phyloP scores from a whole-genome alignment of 2,329 filamentous ascomycete species.

The Curvularia eragrostidis region DNA sequence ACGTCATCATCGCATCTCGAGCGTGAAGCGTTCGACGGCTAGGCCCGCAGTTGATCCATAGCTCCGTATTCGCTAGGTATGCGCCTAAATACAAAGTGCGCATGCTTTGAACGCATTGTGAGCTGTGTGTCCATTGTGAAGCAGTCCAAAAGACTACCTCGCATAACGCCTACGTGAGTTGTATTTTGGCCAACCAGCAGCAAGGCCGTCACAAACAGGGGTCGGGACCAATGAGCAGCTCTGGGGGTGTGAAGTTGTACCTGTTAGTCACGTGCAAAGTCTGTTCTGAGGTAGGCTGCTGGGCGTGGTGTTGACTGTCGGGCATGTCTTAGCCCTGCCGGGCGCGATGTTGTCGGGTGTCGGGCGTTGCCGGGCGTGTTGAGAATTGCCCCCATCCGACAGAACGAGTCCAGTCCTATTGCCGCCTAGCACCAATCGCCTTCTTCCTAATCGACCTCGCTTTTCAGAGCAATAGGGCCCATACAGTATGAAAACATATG shows the following conservation, averaged over 20 bases:
- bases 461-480: not conserved
- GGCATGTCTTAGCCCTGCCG: too few species aligned
- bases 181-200: too few species aligned
- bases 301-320: too few species aligned
- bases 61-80: not conserved
- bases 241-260: too few species aligned
- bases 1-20: conserved; percentile 32
- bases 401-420: not conserved
- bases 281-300: too few species aligned
- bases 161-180: not conserved
- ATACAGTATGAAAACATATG: not conserved
- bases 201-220: too few species aligned
- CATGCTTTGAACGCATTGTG: not conserved
- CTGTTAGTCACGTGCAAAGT: too few species aligned
- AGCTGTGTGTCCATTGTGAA: not conserved
- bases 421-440: not conserved
- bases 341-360: too few species aligned
- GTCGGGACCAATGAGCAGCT: too few species aligned
- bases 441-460: not conserved
- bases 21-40: not conserved
- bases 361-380: too few species aligned
- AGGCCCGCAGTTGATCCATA: not conserved
- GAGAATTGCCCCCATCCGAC: too few species aligned
- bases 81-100: not conserved
- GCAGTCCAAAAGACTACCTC: not conserved